phyloP scores from a whole-genome alignment of 2,329 filamentous ascomycete genomes.

The Endothia cerciana region DNA sequence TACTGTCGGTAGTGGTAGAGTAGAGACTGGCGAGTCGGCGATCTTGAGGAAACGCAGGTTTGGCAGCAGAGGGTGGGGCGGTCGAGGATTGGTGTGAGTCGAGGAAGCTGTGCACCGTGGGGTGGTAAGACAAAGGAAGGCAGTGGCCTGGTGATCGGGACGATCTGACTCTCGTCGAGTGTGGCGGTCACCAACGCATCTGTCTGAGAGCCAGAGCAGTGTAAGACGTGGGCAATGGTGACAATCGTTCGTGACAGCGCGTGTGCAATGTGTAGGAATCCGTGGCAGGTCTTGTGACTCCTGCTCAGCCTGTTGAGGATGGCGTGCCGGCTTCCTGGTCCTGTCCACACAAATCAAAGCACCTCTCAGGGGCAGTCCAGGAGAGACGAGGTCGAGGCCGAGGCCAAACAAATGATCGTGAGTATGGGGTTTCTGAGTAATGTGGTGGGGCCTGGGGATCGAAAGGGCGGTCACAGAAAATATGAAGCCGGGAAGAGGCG shows the following conservation, averaged over 20 bases:
- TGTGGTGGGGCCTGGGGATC: conserved; percentile 2
- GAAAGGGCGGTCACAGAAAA: conserved; percentile 28
- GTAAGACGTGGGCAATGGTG: neutral
- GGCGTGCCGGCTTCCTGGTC: conserved; percentile 4
- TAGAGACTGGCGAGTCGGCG: neutral
- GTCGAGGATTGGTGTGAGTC: neutral
- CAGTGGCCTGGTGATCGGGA: neutral
- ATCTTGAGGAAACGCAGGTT: neutral
- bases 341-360: neutral
- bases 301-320: neutral
- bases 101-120: conserved; percentile 6
- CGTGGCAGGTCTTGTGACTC: conserved; percentile 5
- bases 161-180: neutral
- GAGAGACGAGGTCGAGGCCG: neutral
- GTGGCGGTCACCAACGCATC: conserved; percentile 1
- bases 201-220: neutral
- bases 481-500: conserved; percentile 1
- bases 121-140: conserved; percentile 1
- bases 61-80: neutral
- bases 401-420: conserved; percentile 14
- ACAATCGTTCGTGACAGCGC: neutral
- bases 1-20: conserved; percentile 30
- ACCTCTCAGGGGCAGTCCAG: conserved; percentile 8
- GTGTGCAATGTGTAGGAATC: conserved; percentile 2
- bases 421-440: neutral